Evolutionary conservation across 2,329 filamentous ascomycete genomes (phyloP), one percentile per base, ranked within the genome.

Genomic region (Fusarium sublunatum): DNA sequence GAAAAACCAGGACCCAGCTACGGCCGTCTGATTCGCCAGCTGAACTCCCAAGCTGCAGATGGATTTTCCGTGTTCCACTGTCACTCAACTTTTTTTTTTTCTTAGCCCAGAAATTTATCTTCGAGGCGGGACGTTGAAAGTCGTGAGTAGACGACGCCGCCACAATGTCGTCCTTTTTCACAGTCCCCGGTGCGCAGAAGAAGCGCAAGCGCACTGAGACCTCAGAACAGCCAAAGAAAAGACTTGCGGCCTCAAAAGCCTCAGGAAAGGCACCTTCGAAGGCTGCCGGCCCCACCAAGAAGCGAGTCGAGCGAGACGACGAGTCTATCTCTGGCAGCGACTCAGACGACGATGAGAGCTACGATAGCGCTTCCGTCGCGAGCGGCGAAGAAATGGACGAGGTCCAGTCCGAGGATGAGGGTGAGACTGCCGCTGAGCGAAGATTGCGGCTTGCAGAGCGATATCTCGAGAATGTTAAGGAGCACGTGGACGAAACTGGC

Each of bases 111-210:
- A 73, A 70, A 70, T 68, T 70, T 65, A 71, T 61, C 54, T 64
- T 60, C 58, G 59, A 72, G 68, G 70, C 62, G 68, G 70, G 72
- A 61, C 61, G 64, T 66, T 55, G 49, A 70, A 71, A 64, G 62
- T 67, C 55, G 64, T 63, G 57, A 68, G 58, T 55, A 72, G 60
- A 61, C 64, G 64, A 49, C 59, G 41, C 56, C 68, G 62, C 71
- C 69, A 81, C 66, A 67, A 96, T 96, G 93, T 96, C 94, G 72
- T 97, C 93, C 35, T 99, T 98, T 79, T 99, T 99, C 79, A 97
- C 93, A 47, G 82, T 90, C 35, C 93, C 95, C 6, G 90, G 91
- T 36, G 90, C 91, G 46, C 90, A 94, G 73, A 92, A 91, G 81
- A 98, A 98, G 84, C 85, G 95, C 71, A 98, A 98, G 83, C 86